phyloP scores from a whole-genome alignment of 768 basidiomycete genomes.

The Pleurotus cornucopiae region DNA sequence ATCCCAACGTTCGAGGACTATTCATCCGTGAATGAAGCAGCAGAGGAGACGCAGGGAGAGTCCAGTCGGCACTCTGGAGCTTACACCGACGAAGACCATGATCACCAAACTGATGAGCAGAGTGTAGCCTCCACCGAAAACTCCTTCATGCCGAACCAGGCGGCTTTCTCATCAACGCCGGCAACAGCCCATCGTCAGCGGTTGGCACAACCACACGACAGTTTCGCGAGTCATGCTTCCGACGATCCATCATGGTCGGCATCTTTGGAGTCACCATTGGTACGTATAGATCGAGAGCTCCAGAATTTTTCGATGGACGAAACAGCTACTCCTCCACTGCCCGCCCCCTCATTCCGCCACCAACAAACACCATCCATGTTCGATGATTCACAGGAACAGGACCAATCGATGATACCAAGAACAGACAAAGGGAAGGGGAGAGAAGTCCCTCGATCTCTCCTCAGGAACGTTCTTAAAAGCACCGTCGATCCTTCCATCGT shows the following conservation, averaged over 20 bases:
- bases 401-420: conserved; percentile 16
- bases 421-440: conserved; percentile 44
- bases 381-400: conserved; percentile 10
- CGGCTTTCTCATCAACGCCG: conserved; percentile 77
- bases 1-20: conserved; percentile 73
- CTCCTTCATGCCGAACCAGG: conserved; percentile 73
- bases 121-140: conserved; percentile 55
- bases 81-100: conserved; percentile 16
- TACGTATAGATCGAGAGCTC: conserved; percentile 60
- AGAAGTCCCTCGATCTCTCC: conserved; percentile 34
- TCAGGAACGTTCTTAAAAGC: conserved; percentile 48
- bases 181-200: conserved; percentile 36
- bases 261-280: conserved; percentile 71
- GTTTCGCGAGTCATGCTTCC: conserved; percentile 32
- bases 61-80: conserved; percentile 11
- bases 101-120: conserved; percentile 27
- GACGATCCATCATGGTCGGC: conserved; percentile 67
- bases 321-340: conserved; percentile 15
- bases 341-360: conserved; percentile 10
- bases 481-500: conserved; percentile 32
- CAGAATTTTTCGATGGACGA: conserved; percentile 49
- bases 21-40: conserved; percentile 49
- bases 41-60: conserved; percentile 25
- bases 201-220: conserved; percentile 30
- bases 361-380: conserved; percentile 18